Evolutionary conservation across 1,284 basidiomycete species (phyloP).

Genomic region (Trichosporon inkin): DNA sequence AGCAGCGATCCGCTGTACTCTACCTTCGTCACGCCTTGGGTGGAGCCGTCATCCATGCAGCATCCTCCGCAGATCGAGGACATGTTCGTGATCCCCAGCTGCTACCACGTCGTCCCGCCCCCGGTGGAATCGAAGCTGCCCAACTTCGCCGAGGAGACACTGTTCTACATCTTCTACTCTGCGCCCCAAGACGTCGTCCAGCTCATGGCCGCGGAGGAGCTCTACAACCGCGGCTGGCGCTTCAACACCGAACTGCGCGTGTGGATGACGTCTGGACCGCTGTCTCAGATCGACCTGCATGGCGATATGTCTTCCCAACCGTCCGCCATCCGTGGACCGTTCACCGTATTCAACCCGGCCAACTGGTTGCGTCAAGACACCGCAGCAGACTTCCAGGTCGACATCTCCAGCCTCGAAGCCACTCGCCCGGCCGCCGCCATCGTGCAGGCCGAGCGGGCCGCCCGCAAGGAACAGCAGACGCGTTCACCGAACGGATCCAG

Average conservation of each 20-base stretch:
- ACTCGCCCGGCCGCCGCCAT: slow-evolving; percentile 34
- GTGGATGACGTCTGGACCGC: slow-evolving; percentile 77
- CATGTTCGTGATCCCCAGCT: slow-evolving; percentile 76
- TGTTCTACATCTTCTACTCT: slow-evolving; percentile 99
- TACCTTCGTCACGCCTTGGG: slow-evolving; percentile 95
- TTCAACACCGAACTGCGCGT: slow-evolving; percentile 92
- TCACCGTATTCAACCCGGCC: slow-evolving; percentile 47
- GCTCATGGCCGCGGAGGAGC: slow-evolving; percentile 84
- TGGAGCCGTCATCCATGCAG: slow-evolving; percentile 66
- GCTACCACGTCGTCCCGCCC: slow-evolving; percentile 90
- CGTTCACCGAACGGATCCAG: slow-evolving; percentile 19
- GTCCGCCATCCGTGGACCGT: slow-evolving; percentile 35
- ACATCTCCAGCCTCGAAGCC: slow-evolving; percentile 36
- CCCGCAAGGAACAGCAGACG: slow-evolving; percentile 29
- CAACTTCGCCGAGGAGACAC: slow-evolving; percentile 91
- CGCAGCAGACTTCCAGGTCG: slow-evolving; percentile 42
- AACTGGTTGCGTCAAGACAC: slow-evolving; percentile 41
- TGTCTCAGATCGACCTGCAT: slow-evolving; percentile 34
- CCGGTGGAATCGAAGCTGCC: slow-evolving; percentile 80
- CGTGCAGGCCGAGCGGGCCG: slow-evolving; percentile 29
- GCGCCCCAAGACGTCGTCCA: slow-evolving; percentile 88
- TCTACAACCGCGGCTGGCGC: slow-evolving; percentile 97
- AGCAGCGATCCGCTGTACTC: slow-evolving; percentile 83
- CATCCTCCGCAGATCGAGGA: slow-evolving; percentile 44
- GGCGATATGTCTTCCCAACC: slow-evolving; percentile 21